Percentiles rank a stretch among this genome's conserved stretches.
phyloP scores from a whole-genome alignment of 179 eudicot species.

The Nepenthes alata region DNA sequence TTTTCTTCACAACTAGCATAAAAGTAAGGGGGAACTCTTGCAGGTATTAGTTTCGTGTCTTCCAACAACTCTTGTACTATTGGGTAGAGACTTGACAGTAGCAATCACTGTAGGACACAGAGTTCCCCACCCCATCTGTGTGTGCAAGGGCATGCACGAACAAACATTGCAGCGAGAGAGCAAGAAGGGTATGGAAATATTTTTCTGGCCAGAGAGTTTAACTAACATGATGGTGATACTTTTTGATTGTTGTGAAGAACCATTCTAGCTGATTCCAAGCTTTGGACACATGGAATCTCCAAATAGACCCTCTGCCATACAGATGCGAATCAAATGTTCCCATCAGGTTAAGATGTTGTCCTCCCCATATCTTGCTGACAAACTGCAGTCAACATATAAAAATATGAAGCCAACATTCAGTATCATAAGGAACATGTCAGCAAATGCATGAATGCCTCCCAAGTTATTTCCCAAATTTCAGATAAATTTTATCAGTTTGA shows the following conservation, averaged over 20 bases:
- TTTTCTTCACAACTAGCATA: too few relatives aligned
- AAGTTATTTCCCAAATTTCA: too few relatives aligned
- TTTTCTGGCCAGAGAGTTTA: too few relatives aligned
- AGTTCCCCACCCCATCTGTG: neutral
- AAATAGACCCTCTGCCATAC: slow-evolving; percentile 18
- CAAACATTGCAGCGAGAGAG: neutral
- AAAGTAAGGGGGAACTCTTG: too few relatives aligned
- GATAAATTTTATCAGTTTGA: neutral
- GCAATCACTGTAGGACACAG: neutral
- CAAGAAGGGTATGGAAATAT: neutral
- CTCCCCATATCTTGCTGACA: slow-evolving; percentile 13
- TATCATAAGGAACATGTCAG: neutral
- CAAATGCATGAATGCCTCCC: neutral
- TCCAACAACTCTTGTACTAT: neutral
- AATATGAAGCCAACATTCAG: neutral
- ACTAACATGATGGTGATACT: slow-evolving; percentile 68
- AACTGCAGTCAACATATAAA: slow-evolving; percentile 23
- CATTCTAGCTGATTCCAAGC: slow-evolving; percentile 19
- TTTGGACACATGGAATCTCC: slow-evolving; percentile 26
- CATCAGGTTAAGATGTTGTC: slow-evolving; percentile 9
- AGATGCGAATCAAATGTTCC: slow-evolving; percentile 19
- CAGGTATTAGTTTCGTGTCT: too few relatives aligned
- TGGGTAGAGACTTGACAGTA: neutral
- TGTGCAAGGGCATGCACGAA: neutral
- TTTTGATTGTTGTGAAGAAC: slow-evolving; percentile 34